Conservation (phyloP, 257 asterid genomes). For the Solanum okadae region DNA sequence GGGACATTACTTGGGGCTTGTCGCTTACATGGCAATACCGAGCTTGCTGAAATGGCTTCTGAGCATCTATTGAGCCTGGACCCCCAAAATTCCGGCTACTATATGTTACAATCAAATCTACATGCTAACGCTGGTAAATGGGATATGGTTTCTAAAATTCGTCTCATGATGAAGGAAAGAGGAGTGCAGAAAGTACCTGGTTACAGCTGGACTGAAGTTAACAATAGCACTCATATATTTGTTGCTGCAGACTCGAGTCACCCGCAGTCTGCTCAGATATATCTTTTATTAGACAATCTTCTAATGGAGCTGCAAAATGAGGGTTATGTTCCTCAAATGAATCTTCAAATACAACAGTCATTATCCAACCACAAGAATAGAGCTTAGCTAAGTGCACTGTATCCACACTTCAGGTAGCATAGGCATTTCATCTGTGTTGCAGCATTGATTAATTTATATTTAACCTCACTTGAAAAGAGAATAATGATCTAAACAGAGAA, state of each 20-base stretch:
- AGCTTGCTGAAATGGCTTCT: conserved; percentile 79
- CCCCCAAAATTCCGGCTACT: conserved; percentile 87
- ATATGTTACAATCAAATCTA: conserved; percentile 60
- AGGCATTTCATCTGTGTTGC: not conserved
- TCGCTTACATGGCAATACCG: conserved; percentile 59
- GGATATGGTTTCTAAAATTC: conserved; percentile 49
- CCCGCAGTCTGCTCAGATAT: conserved; percentile 46
- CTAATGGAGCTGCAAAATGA: conserved; percentile 55
- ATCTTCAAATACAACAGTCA: not conserved
- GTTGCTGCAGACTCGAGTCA: conserved; percentile 69
- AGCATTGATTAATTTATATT: not conserved
- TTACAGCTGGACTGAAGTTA: conserved; percentile 72
- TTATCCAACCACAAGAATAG: not conserved
- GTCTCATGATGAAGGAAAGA: conserved; percentile 59
- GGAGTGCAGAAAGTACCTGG: conserved; percentile 78
- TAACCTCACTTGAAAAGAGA: not conserved
- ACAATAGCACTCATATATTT: conserved; percentile 55
- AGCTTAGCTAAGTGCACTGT: not conserved
- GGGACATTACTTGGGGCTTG: conserved; percentile 81
- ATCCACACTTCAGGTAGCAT: not conserved
- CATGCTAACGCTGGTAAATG: conserved; percentile 68
- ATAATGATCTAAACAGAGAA: not conserved
- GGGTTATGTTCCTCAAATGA: conserved; percentile 26
- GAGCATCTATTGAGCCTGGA: conserved; percentile 47
- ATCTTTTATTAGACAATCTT: conserved; percentile 39